These are phyloP conservation scores for Leishmania amazonensis DNA, from an alignment of 208 protist species.

Conservation along the genomic window DNA sequence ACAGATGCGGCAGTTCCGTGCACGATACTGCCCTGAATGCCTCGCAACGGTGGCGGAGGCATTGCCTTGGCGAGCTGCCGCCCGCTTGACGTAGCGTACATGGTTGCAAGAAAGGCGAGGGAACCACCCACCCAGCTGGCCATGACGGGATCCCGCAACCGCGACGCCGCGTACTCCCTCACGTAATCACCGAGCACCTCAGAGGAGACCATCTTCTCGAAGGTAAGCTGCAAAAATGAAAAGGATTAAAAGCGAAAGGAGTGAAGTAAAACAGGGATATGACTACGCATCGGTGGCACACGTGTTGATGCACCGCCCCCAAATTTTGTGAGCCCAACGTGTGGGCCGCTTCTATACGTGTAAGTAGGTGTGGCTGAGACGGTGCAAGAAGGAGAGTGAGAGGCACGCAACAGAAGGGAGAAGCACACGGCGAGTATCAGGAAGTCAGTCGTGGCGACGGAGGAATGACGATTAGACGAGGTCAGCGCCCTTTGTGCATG, in stretches of 20 bases:
- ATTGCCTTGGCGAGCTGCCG: constrained; percentile 25
- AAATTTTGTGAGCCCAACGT: neutral
- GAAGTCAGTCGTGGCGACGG: neutral
- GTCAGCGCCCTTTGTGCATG: neutral
- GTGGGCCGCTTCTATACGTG: neutral
- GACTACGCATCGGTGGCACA: neutral
- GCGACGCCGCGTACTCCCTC: constrained; percentile 36
- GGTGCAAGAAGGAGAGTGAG: neutral
- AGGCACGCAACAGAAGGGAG: neutral
- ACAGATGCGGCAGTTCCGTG: neutral
- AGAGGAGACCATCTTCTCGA: constrained; percentile 17
- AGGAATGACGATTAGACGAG: neutral
- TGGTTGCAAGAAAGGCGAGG: constrained; percentile 25
- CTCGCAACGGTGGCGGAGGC: constrained; percentile 20
- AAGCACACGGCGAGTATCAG: neutral
- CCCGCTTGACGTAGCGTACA: constrained; percentile 31
- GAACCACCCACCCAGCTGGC: constrained; percentile 38
- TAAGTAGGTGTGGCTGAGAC: neutral
- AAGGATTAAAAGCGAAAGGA: neutral
- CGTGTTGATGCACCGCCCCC: neutral
- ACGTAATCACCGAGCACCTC: constrained; percentile 28
- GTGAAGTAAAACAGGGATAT: neutral
- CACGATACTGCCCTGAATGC: constrained; percentile 14
- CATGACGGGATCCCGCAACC: constrained; percentile 33
- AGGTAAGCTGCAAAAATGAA: neutral